Base-by-base conservation (phyloP, 345 rosid genomes). In the Angophora floribunda region DNA sequence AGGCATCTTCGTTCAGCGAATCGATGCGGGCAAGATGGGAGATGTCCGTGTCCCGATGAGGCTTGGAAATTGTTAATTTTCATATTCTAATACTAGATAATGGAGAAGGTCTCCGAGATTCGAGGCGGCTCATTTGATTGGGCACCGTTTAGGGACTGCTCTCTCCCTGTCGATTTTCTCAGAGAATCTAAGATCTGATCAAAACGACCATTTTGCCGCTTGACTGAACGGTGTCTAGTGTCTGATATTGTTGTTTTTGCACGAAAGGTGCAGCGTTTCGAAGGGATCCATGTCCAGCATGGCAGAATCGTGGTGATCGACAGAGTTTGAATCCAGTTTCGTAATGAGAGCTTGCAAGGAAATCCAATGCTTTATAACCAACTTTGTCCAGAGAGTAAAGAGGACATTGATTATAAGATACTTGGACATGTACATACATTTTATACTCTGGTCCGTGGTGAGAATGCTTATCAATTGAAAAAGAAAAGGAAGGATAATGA, bases 341-440 rank as follows among this genome's bases (percentile, higher is more conserved):
- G 15, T 12, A 12, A 51, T 51, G 16, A 51, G 52, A 51, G 12
- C 52, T 14, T 51, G 52, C 6, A 51, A 51, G 52, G 15, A 51
- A 14, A 15, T 51, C 7, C 28, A 1, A 59, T 59, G 65, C 65
- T 59, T 11, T 30, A 2, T 7, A 67, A 67, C 15, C 19, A 32
- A 21, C 12, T 13, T 63, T 67, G 79, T 32, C 12, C 1, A 1
- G 12, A 1, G 12, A 30, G 32, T 11, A 59, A 59, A 59, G 6
- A 12, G 15, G 28, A 59, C 15, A 11, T 59, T 59, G 4, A 59
- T 59, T 3, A 26, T 26, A 59, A 59, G 15, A 26, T 26, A 26
- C 2, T 1, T 0, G 7, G 6, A 26, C 1, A 12, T 59, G 30
- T n/a, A n/a, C n/a, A n/a, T n/a, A n/a, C n/a, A n/a, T n/a, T n/a